Percentiles rank a stretch among this genome's conserved stretches.
Conservation (phyloP, 177 flowering plant genomes). For the Tripterygium wilfordii region DNA sequence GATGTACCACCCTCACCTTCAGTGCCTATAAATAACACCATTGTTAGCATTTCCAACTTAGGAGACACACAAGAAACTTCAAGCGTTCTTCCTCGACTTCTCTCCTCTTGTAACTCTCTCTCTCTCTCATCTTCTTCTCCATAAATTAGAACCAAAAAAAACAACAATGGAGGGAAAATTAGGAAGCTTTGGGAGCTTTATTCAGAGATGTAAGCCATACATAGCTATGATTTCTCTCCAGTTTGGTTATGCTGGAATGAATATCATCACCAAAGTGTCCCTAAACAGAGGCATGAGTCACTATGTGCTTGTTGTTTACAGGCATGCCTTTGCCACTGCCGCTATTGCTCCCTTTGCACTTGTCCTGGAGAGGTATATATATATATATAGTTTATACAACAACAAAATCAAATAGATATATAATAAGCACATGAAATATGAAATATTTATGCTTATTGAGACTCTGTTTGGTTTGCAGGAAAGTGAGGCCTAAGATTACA, state of each 20-base stretch:
- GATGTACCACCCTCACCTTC: neutral
- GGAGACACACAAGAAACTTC: conserved; percentile 26
- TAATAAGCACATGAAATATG: too few relatives aligned
- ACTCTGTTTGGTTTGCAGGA: conserved; percentile 20
- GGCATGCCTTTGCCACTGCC: conserved; percentile 71
- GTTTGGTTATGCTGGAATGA: conserved; percentile 82
- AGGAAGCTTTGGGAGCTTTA: conserved; percentile 20
- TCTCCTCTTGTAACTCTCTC: too few relatives aligned
- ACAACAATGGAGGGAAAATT: conserved; percentile 34
- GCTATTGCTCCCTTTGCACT: conserved; percentile 72
- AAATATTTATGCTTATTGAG: too few relatives aligned
- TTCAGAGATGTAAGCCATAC: conserved; percentile 54
- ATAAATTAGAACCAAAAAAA: too few relatives aligned
- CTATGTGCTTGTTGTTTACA: conserved; percentile 72
- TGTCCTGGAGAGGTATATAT: conserved; percentile 52
- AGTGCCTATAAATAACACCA: conserved; percentile 16
- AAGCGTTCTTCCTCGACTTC: conserved; percentile 26
- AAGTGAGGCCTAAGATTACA: conserved; percentile 30
- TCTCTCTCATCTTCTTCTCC: neutral
- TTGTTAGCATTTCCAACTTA: conserved; percentile 11
- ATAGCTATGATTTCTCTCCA: conserved; percentile 67
- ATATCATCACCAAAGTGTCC: conserved; percentile 68
- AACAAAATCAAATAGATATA: too few relatives aligned
- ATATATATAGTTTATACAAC: too few relatives aligned
- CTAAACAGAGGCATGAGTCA: conserved; percentile 78